These are phyloP conservation scores for Pogostemon cablin DNA, from an alignment of 257 asterid genomes.

Conservation along the genomic window DNA sequence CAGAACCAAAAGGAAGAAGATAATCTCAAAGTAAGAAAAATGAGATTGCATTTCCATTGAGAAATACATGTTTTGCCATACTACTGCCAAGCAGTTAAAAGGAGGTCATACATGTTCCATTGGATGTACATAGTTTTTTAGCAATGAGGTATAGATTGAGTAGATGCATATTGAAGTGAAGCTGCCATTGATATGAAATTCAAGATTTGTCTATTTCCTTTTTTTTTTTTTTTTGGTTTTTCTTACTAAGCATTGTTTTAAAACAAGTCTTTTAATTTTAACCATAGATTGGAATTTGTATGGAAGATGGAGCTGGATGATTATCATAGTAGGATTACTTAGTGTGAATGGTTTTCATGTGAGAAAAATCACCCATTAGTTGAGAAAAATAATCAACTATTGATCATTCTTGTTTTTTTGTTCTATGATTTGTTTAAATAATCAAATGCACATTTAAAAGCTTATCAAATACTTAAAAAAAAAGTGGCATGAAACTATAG, in stretches of 20 bases:
- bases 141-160: slow-evolving; percentile 39
- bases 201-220: slow-evolving; percentile 30
- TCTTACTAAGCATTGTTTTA: background rate
- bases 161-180: slow-evolving; percentile 34
- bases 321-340: background rate
- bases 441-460: too few relatives aligned
- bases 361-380: too few relatives aligned
- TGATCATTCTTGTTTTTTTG: too few relatives aligned
- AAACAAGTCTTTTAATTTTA: slow-evolving; percentile 6
- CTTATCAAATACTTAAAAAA: too few relatives aligned
- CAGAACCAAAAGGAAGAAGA: slow-evolving; percentile 59
- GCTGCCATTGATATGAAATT: slow-evolving; percentile 32
- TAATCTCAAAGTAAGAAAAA: slow-evolving; percentile 32
- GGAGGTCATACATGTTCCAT: slow-evolving; percentile 29
- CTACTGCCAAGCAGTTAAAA: slow-evolving; percentile 35
- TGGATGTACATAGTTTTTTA: slow-evolving; percentile 40
- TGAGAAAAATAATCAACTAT: too few relatives aligned
- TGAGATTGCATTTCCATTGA: background rate
- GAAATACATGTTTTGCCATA: slow-evolving; percentile 12
- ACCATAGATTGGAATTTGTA: slow-evolving; percentile 33
- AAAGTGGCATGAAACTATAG: too few relatives aligned
- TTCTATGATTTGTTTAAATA: too few relatives aligned
- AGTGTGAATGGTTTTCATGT: background rate
- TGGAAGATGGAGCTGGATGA: slow-evolving; percentile 5
- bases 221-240: background rate